Conservation (phyloP, 768 basidiomycete genomes). For the Cyclocybe aegerita region DNA sequence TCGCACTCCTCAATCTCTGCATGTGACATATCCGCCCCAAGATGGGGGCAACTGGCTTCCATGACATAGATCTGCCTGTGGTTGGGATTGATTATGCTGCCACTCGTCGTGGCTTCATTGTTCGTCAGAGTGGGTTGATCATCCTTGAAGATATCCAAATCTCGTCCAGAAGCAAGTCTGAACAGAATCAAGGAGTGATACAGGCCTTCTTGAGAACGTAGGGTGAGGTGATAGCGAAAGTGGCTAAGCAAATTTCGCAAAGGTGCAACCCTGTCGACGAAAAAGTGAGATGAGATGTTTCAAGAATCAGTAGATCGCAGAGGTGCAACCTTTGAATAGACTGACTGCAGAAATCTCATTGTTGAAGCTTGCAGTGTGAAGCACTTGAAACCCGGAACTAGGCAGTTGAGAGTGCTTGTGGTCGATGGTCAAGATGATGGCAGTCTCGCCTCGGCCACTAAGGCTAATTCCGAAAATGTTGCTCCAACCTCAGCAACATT, state of each 20-base stretch:
- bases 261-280: constrained; percentile 39
- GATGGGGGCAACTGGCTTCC: constrained; percentile 80
- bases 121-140: not conserved
- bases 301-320: not conserved
- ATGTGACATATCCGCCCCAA: constrained; percentile 78
- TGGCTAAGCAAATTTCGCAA: constrained; percentile 47
- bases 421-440: too few species aligned
- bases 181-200: constrained; percentile 69
- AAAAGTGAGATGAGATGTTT: not conserved
- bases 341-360: constrained; percentile 25
- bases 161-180: constrained; percentile 43
- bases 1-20: constrained; percentile 77
- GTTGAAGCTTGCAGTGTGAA: not conserved
- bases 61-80: constrained; percentile 66
- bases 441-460: too few species aligned
- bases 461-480: too few species aligned
- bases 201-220: constrained; percentile 55
- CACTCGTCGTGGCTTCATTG: constrained; percentile 1
- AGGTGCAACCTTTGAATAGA: constrained; percentile 4
- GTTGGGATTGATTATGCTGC: constrained; percentile 10
- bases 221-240: constrained; percentile 57
- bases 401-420: not conserved
- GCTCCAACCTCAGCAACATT: too few species aligned
- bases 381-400: not conserved
- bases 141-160: constrained; percentile 1